Evolutionary conservation across 2,329 filamentous ascomycete genomes (phyloP).

Genomic region (Fusarium keratoplasticum): DNA sequence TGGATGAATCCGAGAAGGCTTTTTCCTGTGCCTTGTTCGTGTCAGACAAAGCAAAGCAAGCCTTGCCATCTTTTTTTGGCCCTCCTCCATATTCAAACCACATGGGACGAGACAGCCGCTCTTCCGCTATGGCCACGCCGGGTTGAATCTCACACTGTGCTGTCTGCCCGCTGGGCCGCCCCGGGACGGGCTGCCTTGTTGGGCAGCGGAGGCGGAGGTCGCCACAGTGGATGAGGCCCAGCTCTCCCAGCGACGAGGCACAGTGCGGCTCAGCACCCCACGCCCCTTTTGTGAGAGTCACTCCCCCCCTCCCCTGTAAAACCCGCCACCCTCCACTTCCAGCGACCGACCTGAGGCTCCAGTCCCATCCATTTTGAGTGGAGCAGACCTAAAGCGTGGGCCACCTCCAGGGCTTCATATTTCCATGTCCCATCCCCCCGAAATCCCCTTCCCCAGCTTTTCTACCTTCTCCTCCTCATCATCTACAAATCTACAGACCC

Average conservation of each 20-base stretch:
- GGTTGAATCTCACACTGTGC: not conserved
- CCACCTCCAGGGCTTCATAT: slow-evolving; percentile 27
- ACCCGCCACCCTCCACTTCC: slow-evolving; percentile 16
- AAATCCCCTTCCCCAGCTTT: slow-evolving; percentile 25
- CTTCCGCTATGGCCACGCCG: slow-evolving; percentile 14
- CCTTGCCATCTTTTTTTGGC: not conserved
- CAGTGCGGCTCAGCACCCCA: slow-evolving; percentile 19
- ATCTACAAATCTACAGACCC: slow-evolving; percentile 1
- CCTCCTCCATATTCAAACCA: not conserved
- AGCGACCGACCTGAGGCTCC: slow-evolving; percentile 33
- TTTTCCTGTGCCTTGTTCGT: slow-evolving; percentile 4
- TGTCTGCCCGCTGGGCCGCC: not conserved
- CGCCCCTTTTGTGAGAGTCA: not conserved
- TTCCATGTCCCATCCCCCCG: slow-evolving; percentile 36
- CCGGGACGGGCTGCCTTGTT: slow-evolving; percentile 25
- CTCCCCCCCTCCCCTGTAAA: slow-evolving; percentile 1
- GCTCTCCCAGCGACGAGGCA: slow-evolving; percentile 10
- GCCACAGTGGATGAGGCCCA: slow-evolving; percentile 30
- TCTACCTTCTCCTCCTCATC: not conserved
- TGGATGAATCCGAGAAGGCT: slow-evolving; percentile 19
- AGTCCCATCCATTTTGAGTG: slow-evolving; percentile 17
- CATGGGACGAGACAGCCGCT: slow-evolving; percentile 10
- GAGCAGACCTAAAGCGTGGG: not conserved
- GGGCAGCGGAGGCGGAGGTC: slow-evolving; percentile 6
- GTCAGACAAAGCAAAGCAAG: slow-evolving; percentile 7